Evolutionary conservation across 177 flowering plant species (phyloP).

Genomic region (Vitis hybrid): DNA sequence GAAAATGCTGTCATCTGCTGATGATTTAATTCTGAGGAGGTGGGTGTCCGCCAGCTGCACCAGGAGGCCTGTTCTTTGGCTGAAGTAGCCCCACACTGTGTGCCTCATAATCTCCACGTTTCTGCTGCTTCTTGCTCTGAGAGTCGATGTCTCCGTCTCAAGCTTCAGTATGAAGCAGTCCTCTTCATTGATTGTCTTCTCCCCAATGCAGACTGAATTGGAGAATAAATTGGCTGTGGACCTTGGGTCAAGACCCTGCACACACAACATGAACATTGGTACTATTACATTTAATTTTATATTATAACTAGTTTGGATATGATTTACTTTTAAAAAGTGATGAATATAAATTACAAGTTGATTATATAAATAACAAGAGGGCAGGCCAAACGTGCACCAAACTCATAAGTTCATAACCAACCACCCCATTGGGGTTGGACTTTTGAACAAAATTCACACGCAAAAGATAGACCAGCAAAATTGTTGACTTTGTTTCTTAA

Average conservation of each 20-base stretch:
- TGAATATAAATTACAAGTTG: too few species aligned
- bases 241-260: slow-evolving; percentile 91
- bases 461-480: too few species aligned
- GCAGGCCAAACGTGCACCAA: too few species aligned
- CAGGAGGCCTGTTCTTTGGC: slow-evolving; percentile 82
- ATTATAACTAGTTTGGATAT: too few species aligned
- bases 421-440: too few species aligned
- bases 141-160: slow-evolving; percentile 51
- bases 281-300: too few species aligned
- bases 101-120: slow-evolving; percentile 76
- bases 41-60: slow-evolving; percentile 74
- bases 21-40: slow-evolving; percentile 59
- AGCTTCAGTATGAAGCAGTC: slow-evolving; percentile 84
- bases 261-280: too few species aligned
- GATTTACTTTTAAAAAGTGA: too few species aligned
- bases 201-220: slow-evolving; percentile 67
- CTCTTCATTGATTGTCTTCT: slow-evolving; percentile 64
- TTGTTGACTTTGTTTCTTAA: too few species aligned
- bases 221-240: slow-evolving; percentile 73
- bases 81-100: slow-evolving; percentile 88
- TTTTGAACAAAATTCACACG: too few species aligned
- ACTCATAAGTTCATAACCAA: too few species aligned
- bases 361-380: too few species aligned
- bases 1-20: slow-evolving; percentile 43
- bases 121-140: slow-evolving; percentile 69